phyloP scores from a whole-genome alignment of 495 filamentous ascomycete species.

The Xylaria sp. region DNA sequence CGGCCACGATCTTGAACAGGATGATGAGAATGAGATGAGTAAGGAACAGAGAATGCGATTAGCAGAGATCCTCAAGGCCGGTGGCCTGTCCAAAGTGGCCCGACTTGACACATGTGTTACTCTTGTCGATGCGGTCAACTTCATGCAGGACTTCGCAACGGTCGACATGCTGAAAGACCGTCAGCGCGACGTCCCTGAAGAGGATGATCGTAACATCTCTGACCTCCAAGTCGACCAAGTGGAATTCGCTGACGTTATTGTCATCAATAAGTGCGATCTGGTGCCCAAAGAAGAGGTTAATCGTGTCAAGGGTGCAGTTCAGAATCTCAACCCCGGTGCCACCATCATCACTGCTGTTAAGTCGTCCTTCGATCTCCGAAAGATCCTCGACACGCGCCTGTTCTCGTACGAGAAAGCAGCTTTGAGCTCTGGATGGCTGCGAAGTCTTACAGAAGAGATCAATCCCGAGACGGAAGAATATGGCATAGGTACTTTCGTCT shows the following conservation, averaged over 20 bases:
- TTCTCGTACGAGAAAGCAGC: constrained; percentile 45
- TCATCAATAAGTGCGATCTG: constrained; percentile 60
- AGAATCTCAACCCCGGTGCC: constrained; percentile 58
- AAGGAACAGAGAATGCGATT: constrained; percentile 42
- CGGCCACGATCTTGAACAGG: constrained; percentile 33
- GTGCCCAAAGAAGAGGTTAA: constrained; percentile 46
- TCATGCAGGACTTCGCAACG: constrained; percentile 64
- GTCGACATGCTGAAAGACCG: constrained; percentile 63
- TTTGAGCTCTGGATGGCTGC: constrained; percentile 37
- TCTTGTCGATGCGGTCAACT: constrained; percentile 65
- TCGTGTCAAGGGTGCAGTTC: constrained; percentile 53
- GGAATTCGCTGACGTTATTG: constrained; percentile 66
- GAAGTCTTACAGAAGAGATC: constrained; percentile 40
- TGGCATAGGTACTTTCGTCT: constrained; percentile 64
- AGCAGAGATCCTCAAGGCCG: constrained; percentile 46
- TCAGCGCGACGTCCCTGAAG: constrained; percentile 47
- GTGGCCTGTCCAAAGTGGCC: constrained; percentile 60
- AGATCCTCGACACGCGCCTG: constrained; percentile 58
- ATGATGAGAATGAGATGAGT: constrained; percentile 31
- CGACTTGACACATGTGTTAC: constrained; percentile 66
- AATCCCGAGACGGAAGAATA: constrained; percentile 67
- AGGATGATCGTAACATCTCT: constrained; percentile 66
- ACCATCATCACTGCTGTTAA: constrained; percentile 57
- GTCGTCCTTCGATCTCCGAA: constrained; percentile 53
- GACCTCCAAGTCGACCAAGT: constrained; percentile 69